Conservation (phyloP, 441 rosid genomes). For the Adansonia grandidieri region DNA sequence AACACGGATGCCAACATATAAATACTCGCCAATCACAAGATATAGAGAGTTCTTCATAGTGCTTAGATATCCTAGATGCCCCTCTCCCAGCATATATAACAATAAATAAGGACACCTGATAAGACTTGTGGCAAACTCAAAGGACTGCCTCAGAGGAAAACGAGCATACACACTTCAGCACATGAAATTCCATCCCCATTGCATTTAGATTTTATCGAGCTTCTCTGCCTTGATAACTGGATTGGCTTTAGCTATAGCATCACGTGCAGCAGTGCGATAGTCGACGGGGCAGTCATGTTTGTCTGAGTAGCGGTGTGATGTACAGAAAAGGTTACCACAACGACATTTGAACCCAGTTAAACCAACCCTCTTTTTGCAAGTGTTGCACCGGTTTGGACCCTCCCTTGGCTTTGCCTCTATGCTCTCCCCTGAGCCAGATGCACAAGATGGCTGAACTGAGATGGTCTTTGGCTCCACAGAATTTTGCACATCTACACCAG, state of each 20-base stretch:
- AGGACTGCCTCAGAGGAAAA: slow-evolving; percentile 32
- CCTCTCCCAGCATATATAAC: slow-evolving; percentile 38
- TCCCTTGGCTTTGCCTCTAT: slow-evolving; percentile 56
- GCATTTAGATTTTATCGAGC: slow-evolving; percentile 64
- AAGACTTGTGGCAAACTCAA: slow-evolving; percentile 38
- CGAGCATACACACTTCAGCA: slow-evolving; percentile 31
- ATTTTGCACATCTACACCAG: slow-evolving; percentile 40
- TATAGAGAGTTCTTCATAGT: too few relatives aligned
- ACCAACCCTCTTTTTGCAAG: slow-evolving; percentile 69
- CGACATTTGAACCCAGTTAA: slow-evolving; percentile 73
- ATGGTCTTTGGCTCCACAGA: slow-evolving; percentile 46
- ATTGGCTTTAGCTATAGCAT: slow-evolving; percentile 72
- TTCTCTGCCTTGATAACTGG: slow-evolving; percentile 71
- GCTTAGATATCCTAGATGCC: too few relatives aligned
- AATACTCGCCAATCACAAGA: too few relatives aligned
- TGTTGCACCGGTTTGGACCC: slow-evolving; percentile 61
- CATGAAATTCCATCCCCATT: slow-evolving; percentile 8
- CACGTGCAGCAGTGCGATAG: slow-evolving; percentile 64
- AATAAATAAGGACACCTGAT: slow-evolving; percentile 45
- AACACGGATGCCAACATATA: too few relatives aligned
- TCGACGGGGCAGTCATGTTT: slow-evolving; percentile 59
- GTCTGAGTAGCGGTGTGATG: slow-evolving; percentile 69
- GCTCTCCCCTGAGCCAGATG: slow-evolving; percentile 41
- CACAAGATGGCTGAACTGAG: slow-evolving; percentile 46
- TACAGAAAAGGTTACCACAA: slow-evolving; percentile 67